Evolutionary conservation across 2,329 filamentous ascomycete genomes (phyloP), one percentile per base, ranked within the genome.

Genomic region (Podosphaera xanthii): DNA sequence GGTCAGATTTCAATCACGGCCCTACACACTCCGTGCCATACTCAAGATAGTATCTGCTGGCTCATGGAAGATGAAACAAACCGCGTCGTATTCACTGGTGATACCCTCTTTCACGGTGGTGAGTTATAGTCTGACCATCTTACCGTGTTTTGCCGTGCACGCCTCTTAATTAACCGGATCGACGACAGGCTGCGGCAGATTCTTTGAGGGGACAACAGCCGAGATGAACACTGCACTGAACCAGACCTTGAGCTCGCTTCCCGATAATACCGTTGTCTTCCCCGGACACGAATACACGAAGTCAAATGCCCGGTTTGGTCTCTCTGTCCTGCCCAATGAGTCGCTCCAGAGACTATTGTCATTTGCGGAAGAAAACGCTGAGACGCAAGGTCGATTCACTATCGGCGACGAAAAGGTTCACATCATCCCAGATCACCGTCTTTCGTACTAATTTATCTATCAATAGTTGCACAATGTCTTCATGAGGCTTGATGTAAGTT

Each of bases 271-370:
- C 0, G 84, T 84, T 63, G 87, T 98, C 63, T 98, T 87, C 69
- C 90, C 91, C 22, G 92, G 92, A 3, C 92, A 98, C 67, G 92
- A 97, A 71, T 98, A 98, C 73, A 98, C 92, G n/a, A 95, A 92
- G 72, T 79, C 84, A 58, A 98, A 98, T 68, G 88, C 92, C 67
- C 88, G 88, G 70, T 98, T 98, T 69, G 83, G 81, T 55, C 73
- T 85, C 61, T 84, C 83, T 1, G 84, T 97, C 14, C 74, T 84
- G 59, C 81, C 87, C 67, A 85, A 79, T 49, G 82, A 86, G 56
- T 76, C 86, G 0, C 81, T 96, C 62, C 82, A 86, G 75, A 85
- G 83, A 65, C 76, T 98, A 38, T 76, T 86, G 64, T 76, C 77
- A 0, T 96, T 88, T 70, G 86, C 87, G 1, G 80, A 86, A 59